Evolutionary conservation across 257 asterid genomes (phyloP), one percentile per base, ranked within the genome.

Genomic region (Ophiorrhiza pumila): DNA sequence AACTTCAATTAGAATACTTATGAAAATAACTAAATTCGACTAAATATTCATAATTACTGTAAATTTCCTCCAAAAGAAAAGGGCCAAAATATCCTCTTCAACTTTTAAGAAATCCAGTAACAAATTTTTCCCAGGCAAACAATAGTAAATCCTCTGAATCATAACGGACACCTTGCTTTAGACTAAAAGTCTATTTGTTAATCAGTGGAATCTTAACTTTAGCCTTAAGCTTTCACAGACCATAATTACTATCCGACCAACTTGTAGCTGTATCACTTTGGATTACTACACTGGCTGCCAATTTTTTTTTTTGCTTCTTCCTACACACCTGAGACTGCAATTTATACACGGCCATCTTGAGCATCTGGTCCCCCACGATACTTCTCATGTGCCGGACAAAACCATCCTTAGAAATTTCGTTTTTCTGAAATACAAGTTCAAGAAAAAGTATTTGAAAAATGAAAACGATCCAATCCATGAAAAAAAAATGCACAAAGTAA

Each of bases 341-440:
- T 79, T 86, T 92, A 80, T 67, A 86, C n/a, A 90, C 95, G 62
- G 96, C 99, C 89, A 84, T 80, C 84, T 90, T 91, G 70, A 94
- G 85, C 99, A 91, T 94, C 74, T 88, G 97, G 81, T 94, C 97
- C 67, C 98, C 98, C 1, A 90, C 96, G 20, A 95, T 84, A 82
- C 86, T 86, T 80, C 97, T 90, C 98, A 95, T 90, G 74, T 78
- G 88, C 67, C 89, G 87, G 60, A 92, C 85, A 84, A 95, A 91
- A 52, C 72, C 90, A 60, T 92, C 97, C 87, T 91, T 90, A 47
- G 95, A 78, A 69, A 92, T 89, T 84, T 91, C 99, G 72, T 87
- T 91, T 85, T 84, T 88, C 99, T 94, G 89, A 65, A 79, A 82
- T 49, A 29, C 76, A 13, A 68, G n/a, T n/a, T n/a, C n/a, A 61